These are phyloP conservation scores for Candida freyschussii DNA, from an alignment of 1,139 yeast species.

Conservation along the genomic window DNA sequence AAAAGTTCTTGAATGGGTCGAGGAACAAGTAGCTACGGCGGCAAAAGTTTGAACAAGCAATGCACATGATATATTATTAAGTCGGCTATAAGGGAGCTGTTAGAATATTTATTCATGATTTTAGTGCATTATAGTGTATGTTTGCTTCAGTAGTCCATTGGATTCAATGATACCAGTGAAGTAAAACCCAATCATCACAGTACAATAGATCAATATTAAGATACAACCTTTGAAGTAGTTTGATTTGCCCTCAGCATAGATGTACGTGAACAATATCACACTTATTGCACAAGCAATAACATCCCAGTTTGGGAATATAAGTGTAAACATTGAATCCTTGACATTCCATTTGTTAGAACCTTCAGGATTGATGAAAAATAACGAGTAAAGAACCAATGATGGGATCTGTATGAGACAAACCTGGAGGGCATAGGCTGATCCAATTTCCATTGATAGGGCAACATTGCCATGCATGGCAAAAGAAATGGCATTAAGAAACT, in stretches of 20 bases:
- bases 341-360: slow-evolving; percentile 29
- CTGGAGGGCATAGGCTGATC: slow-evolving; percentile 94
- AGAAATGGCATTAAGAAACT: slow-evolving; percentile 92
- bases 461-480: slow-evolving; percentile 96
- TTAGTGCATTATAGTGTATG: slow-evolving; percentile 14
- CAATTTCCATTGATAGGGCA: slow-evolving; percentile 95
- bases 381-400: slow-evolving; percentile 74
- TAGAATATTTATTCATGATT: no score
- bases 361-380: slow-evolving; percentile 35
- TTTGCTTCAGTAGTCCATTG: slow-evolving; percentile 10
- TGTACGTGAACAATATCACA: slow-evolving; percentile 84
- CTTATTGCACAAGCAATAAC: slow-evolving; percentile 80
- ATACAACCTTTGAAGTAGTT: slow-evolving; percentile 95
- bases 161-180: slow-evolving; percentile 42
- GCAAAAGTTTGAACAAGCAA: slow-evolving; percentile 6
- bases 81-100: no score
- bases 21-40: slow-evolving; percentile 20
- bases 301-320: slow-evolving; percentile 96
- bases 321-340: slow-evolving; percentile 58
- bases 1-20: slow-evolving; percentile 27
- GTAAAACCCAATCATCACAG: slow-evolving; percentile 78
- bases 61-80: no score
- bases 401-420: slow-evolving; percentile 96
- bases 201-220: slow-evolving; percentile 71
- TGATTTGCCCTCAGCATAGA: slow-evolving; percentile 95